phyloP scores from a whole-genome alignment of 768 basidiomycete genomes.

The Boletales sp. region DNA sequence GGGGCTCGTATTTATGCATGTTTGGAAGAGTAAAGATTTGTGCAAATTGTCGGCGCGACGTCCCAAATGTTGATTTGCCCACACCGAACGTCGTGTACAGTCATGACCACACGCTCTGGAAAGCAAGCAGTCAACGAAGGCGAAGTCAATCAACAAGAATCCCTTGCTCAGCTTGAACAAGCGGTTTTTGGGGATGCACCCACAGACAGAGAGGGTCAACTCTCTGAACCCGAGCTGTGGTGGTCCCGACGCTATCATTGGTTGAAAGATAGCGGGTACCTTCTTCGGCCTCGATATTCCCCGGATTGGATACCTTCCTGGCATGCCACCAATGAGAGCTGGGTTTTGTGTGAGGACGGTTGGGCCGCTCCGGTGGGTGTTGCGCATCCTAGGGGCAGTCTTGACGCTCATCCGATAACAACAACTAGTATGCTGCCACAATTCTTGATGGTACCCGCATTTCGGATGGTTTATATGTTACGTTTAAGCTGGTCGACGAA shows the following conservation, averaged over 20 bases:
- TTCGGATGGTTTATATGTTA: constrained; percentile 26
- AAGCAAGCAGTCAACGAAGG: not conserved
- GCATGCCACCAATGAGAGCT: not conserved
- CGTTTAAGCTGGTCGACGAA: constrained; percentile 26
- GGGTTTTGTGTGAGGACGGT: not conserved
- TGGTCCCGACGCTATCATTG: no score
- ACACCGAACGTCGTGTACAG: no score
- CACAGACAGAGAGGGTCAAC: no score
- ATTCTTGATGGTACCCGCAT: constrained; percentile 27
- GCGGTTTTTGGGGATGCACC: no score
- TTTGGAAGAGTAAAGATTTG: no score
- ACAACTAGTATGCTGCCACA: no score
- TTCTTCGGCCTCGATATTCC: constrained; percentile 11
- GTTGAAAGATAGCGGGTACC: constrained; percentile 1
- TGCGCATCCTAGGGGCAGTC: not conserved
- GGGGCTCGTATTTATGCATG: no score
- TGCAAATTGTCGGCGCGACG: no score
- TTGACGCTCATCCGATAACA: no score
- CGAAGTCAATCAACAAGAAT: not conserved
- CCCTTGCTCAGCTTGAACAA: no score
- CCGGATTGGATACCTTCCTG: constrained; percentile 13
- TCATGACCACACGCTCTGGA: not conserved
- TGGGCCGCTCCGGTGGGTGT: not conserved
- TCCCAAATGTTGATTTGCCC: no score
- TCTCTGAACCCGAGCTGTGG: no score